These are phyloP conservation scores for Candida montana DNA, from an alignment of 805 yeast species.

Conservation along the genomic window DNA sequence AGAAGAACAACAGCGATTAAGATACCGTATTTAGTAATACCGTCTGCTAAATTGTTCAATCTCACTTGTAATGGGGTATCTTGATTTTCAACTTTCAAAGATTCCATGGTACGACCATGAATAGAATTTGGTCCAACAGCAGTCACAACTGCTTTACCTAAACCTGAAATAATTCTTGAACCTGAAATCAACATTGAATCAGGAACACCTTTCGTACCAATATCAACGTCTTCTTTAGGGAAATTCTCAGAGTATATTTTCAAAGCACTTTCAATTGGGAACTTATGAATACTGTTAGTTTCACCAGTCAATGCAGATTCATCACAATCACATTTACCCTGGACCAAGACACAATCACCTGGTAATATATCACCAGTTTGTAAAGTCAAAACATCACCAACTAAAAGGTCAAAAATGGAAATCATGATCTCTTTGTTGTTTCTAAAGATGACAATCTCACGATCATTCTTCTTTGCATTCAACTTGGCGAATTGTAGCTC, in stretches of 20 bases:
- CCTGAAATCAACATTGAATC: constrained; percentile 93
- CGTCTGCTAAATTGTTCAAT: constrained; percentile 78
- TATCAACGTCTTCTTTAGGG: constrained; percentile 27
- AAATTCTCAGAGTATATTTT: constrained; percentile 23
- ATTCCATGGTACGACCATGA: constrained; percentile 86
- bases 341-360: constrained; percentile 73
- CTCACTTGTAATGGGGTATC: constrained; percentile 86
- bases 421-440: constrained; percentile 62
- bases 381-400: constrained; percentile 77
- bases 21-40: constrained; percentile 91
- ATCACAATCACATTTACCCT: constrained; percentile 81
- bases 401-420: constrained; percentile 69
- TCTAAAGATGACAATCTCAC: constrained; percentile 72
- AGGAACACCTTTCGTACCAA: constrained; percentile 37
- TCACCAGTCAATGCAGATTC: constrained; percentile 95
- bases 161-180: constrained; percentile 78
- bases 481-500: constrained; percentile 87
- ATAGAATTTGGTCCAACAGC: constrained; percentile 88
- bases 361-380: constrained; percentile 96
- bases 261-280: constrained; percentile 43
- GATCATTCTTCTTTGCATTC: constrained; percentile 82
- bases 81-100: constrained; percentile 71
- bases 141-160: constrained; percentile 80
- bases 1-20: constrained; percentile 80
- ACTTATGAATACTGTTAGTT: constrained; percentile 72